Evolutionary conservation across 345 rosid species (phyloP), one percentile per base, ranked within the genome.

Genomic region (Murraya paniculata): DNA sequence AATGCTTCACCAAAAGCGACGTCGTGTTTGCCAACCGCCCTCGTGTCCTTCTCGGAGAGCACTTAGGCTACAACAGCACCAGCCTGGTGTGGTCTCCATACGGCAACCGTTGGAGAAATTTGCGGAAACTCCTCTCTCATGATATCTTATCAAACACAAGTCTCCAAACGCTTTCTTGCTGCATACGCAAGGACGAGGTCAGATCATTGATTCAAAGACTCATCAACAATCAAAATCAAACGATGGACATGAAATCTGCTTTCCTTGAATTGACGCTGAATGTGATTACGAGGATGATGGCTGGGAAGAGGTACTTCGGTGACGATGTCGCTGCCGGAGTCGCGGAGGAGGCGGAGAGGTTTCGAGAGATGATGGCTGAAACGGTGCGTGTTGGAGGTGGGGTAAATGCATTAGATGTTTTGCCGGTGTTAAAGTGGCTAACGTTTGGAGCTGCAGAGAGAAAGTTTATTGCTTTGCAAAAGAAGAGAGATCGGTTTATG

Each of bases 1-100:
- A 84, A 30, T 84, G 87, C 56, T 78, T 81, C 55, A 72, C 82
- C 55, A 79, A 81, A 39, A 81, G 79, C 65, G 87, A 81, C 64
- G 33, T 84, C n/a, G 65, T 73, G 7, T 76, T 84, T 9, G 87
- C 84, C 5, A 79, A 79, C 79, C 82, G 84, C 58, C 87, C 84
- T 16, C 64, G 64, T 1, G 24, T 76, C 24, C 81, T 81, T 16
- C 33, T 81, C 6, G 74, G 74, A 13, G 81, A 84, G 60, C 79
- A 84, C 74, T 64, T 81, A 4, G 82, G 78, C 19, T 79, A 79
- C 77, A 77, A 79, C 69, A 35, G 16, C 76, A 76, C 79, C 7
- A 30, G 41, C 59, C 64, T 81, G 33, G 24, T 4, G n/a, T 82
- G 84, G 86, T 74, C 88, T 6, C 39, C 86, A 7, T 80, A 79